Percentiles rank a stretch among this genome's conserved stretches.
phyloP scores from a whole-genome alignment of 768 basidiomycete species.

The Pleurotus ostreatus region DNA sequence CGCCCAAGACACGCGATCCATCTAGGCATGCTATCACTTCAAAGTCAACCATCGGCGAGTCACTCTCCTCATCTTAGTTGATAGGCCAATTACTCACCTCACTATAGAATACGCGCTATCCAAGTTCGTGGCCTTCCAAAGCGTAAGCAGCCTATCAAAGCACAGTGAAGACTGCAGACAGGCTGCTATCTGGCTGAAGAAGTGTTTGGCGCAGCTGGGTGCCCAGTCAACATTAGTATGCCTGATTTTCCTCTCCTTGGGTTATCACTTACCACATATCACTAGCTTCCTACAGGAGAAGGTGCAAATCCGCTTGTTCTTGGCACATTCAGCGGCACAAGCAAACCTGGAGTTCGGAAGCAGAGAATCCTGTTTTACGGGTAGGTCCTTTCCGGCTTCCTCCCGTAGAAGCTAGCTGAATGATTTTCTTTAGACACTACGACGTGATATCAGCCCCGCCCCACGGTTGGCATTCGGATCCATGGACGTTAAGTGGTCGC shows the following conservation, averaged over 20 bases:
- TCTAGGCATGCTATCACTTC: conserved; percentile 16
- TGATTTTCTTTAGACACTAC: conserved; percentile 63
- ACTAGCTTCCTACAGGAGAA: conserved; percentile 72
- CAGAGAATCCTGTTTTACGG: conserved; percentile 90
- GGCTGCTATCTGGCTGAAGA: conserved; percentile 89
- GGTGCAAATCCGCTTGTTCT: conserved; percentile 85
- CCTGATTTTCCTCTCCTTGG: background rate
- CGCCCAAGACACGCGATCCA: conserved; percentile 21
- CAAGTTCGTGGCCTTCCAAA: conserved; percentile 84
- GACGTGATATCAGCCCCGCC: conserved; percentile 87
- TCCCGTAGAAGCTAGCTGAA: too few species aligned
- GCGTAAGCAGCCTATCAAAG: conserved; percentile 64
- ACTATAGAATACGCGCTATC: conserved; percentile 60
- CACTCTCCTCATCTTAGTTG: background rate
- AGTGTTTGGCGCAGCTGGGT: conserved; percentile 84
- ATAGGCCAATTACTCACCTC: background rate
- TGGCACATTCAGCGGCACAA: conserved; percentile 75
- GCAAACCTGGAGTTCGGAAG: conserved; percentile 47
- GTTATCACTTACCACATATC: background rate
- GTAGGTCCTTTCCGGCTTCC: conserved; percentile 30
- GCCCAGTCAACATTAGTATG: conserved; percentile 74
- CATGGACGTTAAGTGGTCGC: conserved; percentile 75
- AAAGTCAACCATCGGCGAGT: conserved; percentile 20
- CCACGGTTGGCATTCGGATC: conserved; percentile 78
- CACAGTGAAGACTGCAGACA: conserved; percentile 89